Evolutionary conservation across 129 eudicot genomes (phyloP).

Genomic region (Chrysanthemum seticuspe): DNA sequence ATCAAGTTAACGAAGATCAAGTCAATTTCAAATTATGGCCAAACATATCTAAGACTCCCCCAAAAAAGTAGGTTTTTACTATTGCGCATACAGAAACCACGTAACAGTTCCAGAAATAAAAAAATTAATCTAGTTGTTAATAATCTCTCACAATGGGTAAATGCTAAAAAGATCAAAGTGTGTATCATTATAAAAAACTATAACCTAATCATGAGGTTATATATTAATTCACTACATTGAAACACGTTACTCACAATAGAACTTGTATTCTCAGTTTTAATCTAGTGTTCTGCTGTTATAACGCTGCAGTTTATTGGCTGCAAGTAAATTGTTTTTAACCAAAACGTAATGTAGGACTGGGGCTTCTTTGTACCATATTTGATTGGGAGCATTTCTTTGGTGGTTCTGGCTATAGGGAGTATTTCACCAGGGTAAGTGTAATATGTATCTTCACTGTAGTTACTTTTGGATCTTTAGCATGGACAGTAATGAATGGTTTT

Average conservation of each 20-base stretch:
- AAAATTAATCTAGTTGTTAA: no score
- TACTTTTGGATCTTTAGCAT: slow-evolving; percentile 16
- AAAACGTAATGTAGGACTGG: slow-evolving; percentile 67
- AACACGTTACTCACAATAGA: background rate
- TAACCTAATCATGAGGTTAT: no score
- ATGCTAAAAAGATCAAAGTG: background rate
- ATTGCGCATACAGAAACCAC: no score
- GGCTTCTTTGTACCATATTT: slow-evolving; percentile 97
- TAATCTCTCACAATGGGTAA: background rate
- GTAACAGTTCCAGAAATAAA: no score
- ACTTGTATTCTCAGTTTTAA: slow-evolving; percentile 1
- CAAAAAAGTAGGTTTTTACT: no score
- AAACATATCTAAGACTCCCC: no score
- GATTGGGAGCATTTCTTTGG: slow-evolving; percentile 89
- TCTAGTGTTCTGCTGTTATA: background rate
- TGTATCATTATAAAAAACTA: background rate
- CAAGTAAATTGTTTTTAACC: background rate
- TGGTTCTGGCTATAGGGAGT: slow-evolving; percentile 96
- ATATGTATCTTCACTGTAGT: background rate
- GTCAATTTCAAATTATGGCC: no score
- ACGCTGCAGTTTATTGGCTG: slow-evolving; percentile 14
- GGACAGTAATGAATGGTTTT: background rate
- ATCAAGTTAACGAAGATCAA: no score
- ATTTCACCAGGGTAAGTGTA: slow-evolving; percentile 81
- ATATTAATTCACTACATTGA: no score